Conservation (phyloP, 2,329 filamentous ascomycete genomes). For the Fusarium verticillioides region DNA sequence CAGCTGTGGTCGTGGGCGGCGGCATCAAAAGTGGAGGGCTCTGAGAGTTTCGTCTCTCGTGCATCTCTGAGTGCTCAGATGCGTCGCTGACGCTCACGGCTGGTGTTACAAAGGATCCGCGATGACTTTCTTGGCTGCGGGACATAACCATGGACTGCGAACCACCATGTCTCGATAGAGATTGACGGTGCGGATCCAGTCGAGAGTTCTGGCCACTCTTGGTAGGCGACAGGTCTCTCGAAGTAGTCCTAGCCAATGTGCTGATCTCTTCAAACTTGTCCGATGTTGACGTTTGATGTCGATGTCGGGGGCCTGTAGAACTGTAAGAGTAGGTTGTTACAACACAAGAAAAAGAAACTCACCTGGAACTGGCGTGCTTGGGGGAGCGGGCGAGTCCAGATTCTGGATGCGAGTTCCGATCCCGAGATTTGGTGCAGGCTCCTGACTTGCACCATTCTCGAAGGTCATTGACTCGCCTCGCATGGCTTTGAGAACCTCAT, state of each 20-base stretch:
- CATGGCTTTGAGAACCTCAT: slow-evolving; percentile 84
- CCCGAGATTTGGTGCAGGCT: slow-evolving; percentile 53
- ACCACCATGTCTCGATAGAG: slow-evolving; percentile 30
- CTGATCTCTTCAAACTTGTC: slow-evolving; percentile 45
- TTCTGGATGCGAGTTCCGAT: slow-evolving; percentile 63
- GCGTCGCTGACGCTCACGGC: slow-evolving; percentile 23
- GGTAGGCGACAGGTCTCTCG: slow-evolving; percentile 34
- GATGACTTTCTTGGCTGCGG: slow-evolving; percentile 54
- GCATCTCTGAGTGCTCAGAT: slow-evolving; percentile 25
- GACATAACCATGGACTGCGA: slow-evolving; percentile 53
- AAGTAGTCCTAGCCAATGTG: slow-evolving; percentile 25
- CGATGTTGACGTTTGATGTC: slow-evolving; percentile 30
- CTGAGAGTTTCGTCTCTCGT: slow-evolving; percentile 26
- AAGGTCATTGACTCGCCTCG: slow-evolving; percentile 69
- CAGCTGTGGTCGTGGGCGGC: slow-evolving; percentile 55
- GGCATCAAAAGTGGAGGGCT: slow-evolving; percentile 61
- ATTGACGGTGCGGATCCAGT: slow-evolving; percentile 21
- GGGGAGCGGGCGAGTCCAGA: slow-evolving; percentile 63
- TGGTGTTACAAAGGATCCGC: slow-evolving; percentile 28
- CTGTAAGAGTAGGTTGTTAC: slow-evolving; percentile 46
- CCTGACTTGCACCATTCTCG: slow-evolving; percentile 54
- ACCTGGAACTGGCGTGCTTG: slow-evolving; percentile 62
- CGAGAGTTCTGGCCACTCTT: slow-evolving; percentile 15
- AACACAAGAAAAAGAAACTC: slow-evolving; percentile 21
- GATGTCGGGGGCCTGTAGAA: slow-evolving; percentile 46